A percentile compares a stretch with the other conserved stretches of the same genome.
phyloP scores from a whole-genome alignment of 305 asterid genomes.

The Salvia sclarea region DNA sequence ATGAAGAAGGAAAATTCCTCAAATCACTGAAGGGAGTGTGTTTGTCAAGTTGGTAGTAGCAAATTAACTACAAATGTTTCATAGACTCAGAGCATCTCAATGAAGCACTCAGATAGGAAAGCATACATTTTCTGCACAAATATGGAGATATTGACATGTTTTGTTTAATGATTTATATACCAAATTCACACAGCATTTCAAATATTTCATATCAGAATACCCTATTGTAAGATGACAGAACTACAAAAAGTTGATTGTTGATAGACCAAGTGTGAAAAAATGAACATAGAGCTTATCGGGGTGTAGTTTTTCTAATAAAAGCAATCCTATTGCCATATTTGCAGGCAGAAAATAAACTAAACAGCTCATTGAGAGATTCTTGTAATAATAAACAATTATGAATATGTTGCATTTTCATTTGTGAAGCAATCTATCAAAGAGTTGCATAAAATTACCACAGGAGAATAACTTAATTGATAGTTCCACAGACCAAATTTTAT shows the following conservation, averaged over 20 bases:
- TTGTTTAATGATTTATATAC: neutral
- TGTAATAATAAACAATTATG: neutral
- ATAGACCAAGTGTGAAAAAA: neutral
- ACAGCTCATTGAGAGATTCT: neutral
- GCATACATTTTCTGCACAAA: neutral
- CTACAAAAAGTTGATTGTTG: neutral
- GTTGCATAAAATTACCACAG: neutral
- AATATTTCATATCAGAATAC: neutral
- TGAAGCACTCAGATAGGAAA: neutral
- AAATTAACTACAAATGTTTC: neutral
- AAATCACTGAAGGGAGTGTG: neutral
- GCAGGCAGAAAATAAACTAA: neutral
- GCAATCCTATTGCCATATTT: neutral
- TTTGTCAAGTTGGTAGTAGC: neutral
- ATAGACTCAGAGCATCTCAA: neutral
- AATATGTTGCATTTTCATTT: neutral
- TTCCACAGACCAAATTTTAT: slow-evolving; percentile 13
- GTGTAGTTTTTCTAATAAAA: neutral
- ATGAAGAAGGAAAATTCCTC: neutral
- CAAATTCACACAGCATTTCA: neutral
- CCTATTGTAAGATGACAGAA: neutral
- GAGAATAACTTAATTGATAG: slow-evolving; percentile 3
- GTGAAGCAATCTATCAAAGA: slow-evolving; percentile 12
- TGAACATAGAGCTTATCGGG: neutral
- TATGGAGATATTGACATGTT: neutral